phyloP scores from a whole-genome alignment of 805 yeast genomes.

The Sugiyamaella boreocaroliniensis region DNA sequence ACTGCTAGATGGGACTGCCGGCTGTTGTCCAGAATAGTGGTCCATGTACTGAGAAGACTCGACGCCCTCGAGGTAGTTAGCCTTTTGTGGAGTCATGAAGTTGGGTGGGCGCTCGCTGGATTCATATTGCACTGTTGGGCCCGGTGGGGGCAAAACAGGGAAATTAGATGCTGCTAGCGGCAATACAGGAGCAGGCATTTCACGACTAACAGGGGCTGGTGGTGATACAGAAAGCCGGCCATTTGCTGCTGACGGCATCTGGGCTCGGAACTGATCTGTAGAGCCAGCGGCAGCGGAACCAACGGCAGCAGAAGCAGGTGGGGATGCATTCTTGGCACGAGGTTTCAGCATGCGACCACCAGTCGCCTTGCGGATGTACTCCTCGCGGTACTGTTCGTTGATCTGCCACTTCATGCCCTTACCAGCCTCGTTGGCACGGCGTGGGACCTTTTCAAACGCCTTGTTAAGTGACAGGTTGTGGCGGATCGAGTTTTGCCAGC shows the following conservation, averaged over 20 bases:
- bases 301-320: slow-evolving; percentile 1
- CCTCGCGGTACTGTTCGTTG: slow-evolving; percentile 73
- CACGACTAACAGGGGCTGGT: neutral
- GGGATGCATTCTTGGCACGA: slow-evolving; percentile 13
- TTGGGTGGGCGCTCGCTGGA: neutral
- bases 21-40: neutral
- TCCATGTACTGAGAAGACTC: neutral
- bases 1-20: neutral
- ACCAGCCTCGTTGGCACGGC: slow-evolving; percentile 94
- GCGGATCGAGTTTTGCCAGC: slow-evolving; percentile 98
- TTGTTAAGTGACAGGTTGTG: slow-evolving; percentile 91
- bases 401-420: slow-evolving; percentile 99
- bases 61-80: neutral
- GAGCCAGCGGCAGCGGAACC: slow-evolving; percentile 6
- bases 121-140: neutral
- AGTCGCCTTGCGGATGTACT: slow-evolving; percentile 72
- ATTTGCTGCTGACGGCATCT: slow-evolving; percentile 20
- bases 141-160: neutral
- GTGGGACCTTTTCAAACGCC: slow-evolving; percentile 95
- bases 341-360: slow-evolving; percentile 42
- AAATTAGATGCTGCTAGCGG: neutral
- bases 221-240: slow-evolving; percentile 2
- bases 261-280: neutral
- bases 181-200: neutral
- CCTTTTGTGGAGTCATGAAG: slow-evolving; percentile 17